Evolutionary conservation across 345 rosid species (phyloP).

Genomic region (Anastatica hierochuntica): DNA sequence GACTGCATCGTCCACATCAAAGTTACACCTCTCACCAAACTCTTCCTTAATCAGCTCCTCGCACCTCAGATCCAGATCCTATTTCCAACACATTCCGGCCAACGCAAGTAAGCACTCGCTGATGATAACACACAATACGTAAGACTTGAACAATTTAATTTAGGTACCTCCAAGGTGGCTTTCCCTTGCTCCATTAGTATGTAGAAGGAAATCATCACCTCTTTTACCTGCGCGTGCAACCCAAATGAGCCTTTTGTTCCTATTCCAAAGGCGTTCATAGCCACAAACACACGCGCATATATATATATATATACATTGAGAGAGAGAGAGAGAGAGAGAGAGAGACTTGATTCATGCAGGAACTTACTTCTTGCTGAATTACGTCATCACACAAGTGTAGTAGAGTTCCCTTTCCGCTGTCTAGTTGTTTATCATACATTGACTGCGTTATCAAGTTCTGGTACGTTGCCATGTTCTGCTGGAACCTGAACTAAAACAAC

Average conservation of each 20-base stretch:
- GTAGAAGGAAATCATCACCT: slow-evolving; percentile 79
- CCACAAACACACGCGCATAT: not conserved
- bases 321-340: no score
- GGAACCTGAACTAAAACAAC: slow-evolving; percentile 48
- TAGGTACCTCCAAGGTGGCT: slow-evolving; percentile 66
- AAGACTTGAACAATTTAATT: not conserved
- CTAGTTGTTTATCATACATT: slow-evolving; percentile 94
- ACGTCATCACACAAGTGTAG: slow-evolving; percentile 96
- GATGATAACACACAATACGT: not conserved
- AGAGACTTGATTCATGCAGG: not conserved
- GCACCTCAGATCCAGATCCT: slow-evolving; percentile 79
- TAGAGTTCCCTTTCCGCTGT: slow-evolving; percentile 94
- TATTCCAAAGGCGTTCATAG: no score
- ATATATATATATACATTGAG: not conserved
- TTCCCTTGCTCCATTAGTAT: slow-evolving; percentile 96
- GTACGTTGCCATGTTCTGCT: slow-evolving; percentile 72
- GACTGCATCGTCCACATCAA: slow-evolving; percentile 93
- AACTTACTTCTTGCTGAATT: slow-evolving; percentile 93
- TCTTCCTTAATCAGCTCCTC: slow-evolving; percentile 80
- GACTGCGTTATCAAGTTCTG: slow-evolving; percentile 91
- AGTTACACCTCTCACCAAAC: slow-evolving; percentile 73
- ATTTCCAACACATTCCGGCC: slow-evolving; percentile 11
- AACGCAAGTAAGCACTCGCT: slow-evolving; percentile 3
- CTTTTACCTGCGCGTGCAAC: slow-evolving; percentile 63
- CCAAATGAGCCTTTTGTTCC: slow-evolving; percentile 2